Evolutionary conservation across 2,329 filamentous ascomycete genomes (phyloP).

Genomic region (Colletotrichum spinosum): DNA sequence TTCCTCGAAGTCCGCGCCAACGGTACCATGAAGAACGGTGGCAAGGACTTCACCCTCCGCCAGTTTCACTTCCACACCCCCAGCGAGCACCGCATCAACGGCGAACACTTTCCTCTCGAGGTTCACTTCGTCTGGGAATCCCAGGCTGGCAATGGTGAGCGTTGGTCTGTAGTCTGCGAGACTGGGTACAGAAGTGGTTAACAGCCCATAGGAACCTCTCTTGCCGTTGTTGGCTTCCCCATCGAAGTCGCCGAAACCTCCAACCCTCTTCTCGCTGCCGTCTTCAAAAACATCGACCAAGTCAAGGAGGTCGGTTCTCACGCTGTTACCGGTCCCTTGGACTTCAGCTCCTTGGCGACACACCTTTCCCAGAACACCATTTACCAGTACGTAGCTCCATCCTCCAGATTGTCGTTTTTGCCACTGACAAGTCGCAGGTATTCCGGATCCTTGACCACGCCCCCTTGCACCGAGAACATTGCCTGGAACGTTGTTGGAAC

Average conservation of each 20-base stretch:
- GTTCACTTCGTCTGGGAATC: conserved; percentile 57
- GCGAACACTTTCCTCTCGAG: conserved; percentile 53
- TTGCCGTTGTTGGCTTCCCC: conserved; percentile 52
- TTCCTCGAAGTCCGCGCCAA: conserved; percentile 63
- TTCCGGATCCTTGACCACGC: conserved; percentile 71
- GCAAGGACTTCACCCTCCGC: conserved; percentile 54
- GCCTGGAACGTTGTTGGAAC: conserved; percentile 63
- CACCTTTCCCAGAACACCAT: conserved; percentile 52
- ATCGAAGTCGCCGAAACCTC: conserved; percentile 47
- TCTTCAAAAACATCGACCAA: conserved; percentile 52
- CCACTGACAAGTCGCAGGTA: conserved; percentile 51
- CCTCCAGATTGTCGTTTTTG: too few relatives aligned
- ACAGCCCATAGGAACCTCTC: conserved; percentile 41
- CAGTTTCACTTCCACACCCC: conserved; percentile 73
- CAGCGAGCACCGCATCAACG: conserved; percentile 66
- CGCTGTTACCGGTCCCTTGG: conserved; percentile 51
- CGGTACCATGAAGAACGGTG: conserved; percentile 56
- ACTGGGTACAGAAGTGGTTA: conserved; percentile 34
- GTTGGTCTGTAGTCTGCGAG: too few relatives aligned
- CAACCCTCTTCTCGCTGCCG: conserved; percentile 48
- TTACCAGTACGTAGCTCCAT: conserved; percentile 48
- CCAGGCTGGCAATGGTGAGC: conserved; percentile 40
- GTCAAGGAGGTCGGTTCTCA: conserved; percentile 53
- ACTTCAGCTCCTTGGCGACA: conserved; percentile 54
- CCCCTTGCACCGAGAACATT: conserved; percentile 70